Conservation (phyloP, 345 rosid genomes). For the Theobroma cacao region DNA sequence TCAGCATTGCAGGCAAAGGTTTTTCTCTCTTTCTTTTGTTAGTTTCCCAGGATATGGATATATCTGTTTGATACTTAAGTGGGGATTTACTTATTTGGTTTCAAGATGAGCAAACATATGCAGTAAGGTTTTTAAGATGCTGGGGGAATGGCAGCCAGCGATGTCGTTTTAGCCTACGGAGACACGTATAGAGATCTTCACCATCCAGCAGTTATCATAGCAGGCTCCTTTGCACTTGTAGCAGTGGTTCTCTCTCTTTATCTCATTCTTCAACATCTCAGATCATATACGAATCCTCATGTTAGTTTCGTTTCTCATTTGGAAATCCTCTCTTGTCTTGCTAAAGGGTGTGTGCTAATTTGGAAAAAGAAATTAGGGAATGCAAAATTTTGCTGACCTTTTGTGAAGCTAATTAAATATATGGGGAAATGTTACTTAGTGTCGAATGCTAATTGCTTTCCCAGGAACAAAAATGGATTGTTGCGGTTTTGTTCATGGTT, state of each 20-base stretch:
- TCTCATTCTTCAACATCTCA: slow-evolving; percentile 68
- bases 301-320: slow-evolving; percentile 30
- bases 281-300: slow-evolving; percentile 71
- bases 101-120: neutral
- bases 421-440: neutral
- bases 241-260: slow-evolving; percentile 52
- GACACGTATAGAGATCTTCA: slow-evolving; percentile 45
- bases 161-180: slow-evolving; percentile 3
- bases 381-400: neutral
- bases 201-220: slow-evolving; percentile 50
- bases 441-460: neutral
- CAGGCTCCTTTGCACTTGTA: slow-evolving; percentile 62
- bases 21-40: neutral
- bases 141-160: neutral
- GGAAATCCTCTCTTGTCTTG: neutral
- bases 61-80: neutral
- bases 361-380: too few relatives aligned
- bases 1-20: too few relatives aligned
- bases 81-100: neutral
- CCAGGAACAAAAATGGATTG: slow-evolving; percentile 94
- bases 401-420: neutral
- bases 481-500: slow-evolving; percentile 73
- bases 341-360: neutral
- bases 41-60: neutral
- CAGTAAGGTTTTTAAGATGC: neutral